Evolutionary conservation across 176 grass and related monocot species (phyloP).

Genomic region (Puccinellia tenuiflora): DNA sequence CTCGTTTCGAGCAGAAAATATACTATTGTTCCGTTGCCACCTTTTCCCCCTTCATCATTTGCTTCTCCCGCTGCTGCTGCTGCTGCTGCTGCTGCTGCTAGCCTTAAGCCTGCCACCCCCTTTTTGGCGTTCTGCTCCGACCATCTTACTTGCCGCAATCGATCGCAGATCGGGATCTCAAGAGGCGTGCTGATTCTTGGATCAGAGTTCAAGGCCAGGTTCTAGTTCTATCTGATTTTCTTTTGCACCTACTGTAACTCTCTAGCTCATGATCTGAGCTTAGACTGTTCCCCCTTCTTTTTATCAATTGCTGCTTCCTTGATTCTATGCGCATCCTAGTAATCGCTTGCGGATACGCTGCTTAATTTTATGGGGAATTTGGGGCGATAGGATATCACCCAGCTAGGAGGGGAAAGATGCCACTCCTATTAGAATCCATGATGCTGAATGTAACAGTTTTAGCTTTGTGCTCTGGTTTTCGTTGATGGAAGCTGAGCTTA

Average conservation of each 20-base stretch:
- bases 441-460: background rate
- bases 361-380: background rate
- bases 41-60: conserved; percentile 18
- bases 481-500: background rate
- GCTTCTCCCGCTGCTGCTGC: background rate
- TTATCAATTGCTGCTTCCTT: background rate
- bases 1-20: conserved; percentile 7
- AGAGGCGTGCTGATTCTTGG: background rate
- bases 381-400: background rate
- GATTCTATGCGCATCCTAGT: background rate
- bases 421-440: background rate
- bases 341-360: background rate
- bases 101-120: background rate
- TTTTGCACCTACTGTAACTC: background rate
- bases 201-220: background rate
- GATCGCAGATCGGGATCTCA: conserved; percentile 36
- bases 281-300: background rate
- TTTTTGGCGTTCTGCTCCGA: conserved; percentile 35
- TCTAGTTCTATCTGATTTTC: background rate
- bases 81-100: background rate
- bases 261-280: background rate
- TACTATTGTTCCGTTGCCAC: conserved; percentile 26
- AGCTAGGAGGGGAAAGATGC: background rate
- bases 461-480: background rate
- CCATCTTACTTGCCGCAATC: background rate